Conservation (phyloP, 495 filamentous ascomycete genomes). For the Aspergillus bertholletiae region DNA sequence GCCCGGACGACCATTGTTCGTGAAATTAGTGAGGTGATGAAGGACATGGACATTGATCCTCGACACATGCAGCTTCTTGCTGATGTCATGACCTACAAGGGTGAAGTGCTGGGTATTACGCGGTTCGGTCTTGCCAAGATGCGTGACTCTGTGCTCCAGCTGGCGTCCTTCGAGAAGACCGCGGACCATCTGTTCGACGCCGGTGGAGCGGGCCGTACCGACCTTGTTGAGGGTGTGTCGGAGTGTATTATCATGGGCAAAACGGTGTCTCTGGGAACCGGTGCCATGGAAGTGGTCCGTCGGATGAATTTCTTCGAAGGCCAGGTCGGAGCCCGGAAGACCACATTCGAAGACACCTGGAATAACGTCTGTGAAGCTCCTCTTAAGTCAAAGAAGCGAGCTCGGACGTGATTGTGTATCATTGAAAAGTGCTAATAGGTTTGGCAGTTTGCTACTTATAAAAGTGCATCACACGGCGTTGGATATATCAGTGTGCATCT, state of each 20-base stretch:
- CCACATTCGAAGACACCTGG: slow-evolving; percentile 78
- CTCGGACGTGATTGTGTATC: slow-evolving; percentile 9
- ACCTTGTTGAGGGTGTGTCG: slow-evolving; percentile 85
- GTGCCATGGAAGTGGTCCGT: slow-evolving; percentile 83
- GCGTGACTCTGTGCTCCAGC: slow-evolving; percentile 89
- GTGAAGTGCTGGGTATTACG: slow-evolving; percentile 95
- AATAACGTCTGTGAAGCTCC: slow-evolving; percentile 35
- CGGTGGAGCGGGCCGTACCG: slow-evolving; percentile 81
- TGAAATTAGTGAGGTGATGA: slow-evolving; percentile 82
- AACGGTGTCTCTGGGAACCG: slow-evolving; percentile 84
- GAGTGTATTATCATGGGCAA: slow-evolving; percentile 99
- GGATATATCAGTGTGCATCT: background rate
- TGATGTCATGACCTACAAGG: slow-evolving; percentile 99
- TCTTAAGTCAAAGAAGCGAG: slow-evolving; percentile 19
- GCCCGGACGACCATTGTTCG: slow-evolving; percentile 77
- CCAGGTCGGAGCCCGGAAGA: slow-evolving; percentile 59
- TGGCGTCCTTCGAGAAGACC: slow-evolving; percentile 97
- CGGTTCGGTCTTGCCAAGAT: slow-evolving; percentile 96
- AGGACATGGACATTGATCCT: slow-evolving; percentile 91
- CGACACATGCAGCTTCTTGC: slow-evolving; percentile 97
- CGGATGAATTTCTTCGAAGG: slow-evolving; percentile 63
- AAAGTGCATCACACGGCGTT: slow-evolving; percentile 10
- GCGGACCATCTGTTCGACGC: slow-evolving; percentile 97
- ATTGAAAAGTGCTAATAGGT: background rate
- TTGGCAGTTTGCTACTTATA: slow-evolving; percentile 4